phyloP scores from a whole-genome alignment of 805 yeast genomes.

The Cyberlindnera americana region DNA sequence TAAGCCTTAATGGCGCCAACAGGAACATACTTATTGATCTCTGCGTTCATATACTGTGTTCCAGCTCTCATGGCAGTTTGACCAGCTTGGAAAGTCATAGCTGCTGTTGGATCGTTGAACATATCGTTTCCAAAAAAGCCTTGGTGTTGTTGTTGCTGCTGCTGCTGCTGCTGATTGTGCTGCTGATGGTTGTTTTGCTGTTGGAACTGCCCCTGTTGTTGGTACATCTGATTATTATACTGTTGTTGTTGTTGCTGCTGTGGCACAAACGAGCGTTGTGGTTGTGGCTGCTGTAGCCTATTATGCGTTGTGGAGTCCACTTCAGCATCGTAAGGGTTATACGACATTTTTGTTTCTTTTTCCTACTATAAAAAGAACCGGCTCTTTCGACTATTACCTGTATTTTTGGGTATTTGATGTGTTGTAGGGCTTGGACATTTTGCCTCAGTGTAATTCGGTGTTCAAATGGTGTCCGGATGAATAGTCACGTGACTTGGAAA shows the following conservation, averaged over 20 bases:
- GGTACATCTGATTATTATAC: slow-evolving; percentile 9
- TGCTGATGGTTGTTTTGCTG: slow-evolving; percentile 8
- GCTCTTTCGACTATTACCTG: too few relatives aligned
- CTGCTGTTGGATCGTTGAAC: slow-evolving; percentile 66
- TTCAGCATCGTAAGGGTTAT: slow-evolving; percentile 44
- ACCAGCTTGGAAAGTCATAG: slow-evolving; percentile 85
- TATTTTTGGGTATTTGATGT: too few relatives aligned
- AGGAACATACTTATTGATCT: slow-evolving; percentile 45
- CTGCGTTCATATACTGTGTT: slow-evolving; percentile 70
- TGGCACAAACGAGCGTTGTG: slow-evolving; percentile 20
- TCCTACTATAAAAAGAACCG: not conserved
- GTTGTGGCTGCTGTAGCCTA: slow-evolving; percentile 26
- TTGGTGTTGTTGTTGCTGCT: slow-evolving; percentile 3
- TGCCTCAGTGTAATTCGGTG: too few relatives aligned
- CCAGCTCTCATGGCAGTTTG: slow-evolving; percentile 80
- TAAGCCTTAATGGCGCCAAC: slow-evolving; percentile 69
- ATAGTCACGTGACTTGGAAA: too few relatives aligned
- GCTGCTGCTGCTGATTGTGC: slow-evolving; percentile 14
- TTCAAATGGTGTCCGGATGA: too few relatives aligned
- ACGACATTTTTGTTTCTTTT: slow-evolving; percentile 30
- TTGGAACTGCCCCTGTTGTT: slow-evolving; percentile 1
- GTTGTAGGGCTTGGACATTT: too few relatives aligned
- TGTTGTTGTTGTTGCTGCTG: slow-evolving; percentile 9
- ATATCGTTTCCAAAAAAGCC: slow-evolving; percentile 6
- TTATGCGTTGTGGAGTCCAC: slow-evolving; percentile 18